Conservation (phyloP, 495 filamentous ascomycete genomes). For the Lineolata rhizophorae region DNA sequence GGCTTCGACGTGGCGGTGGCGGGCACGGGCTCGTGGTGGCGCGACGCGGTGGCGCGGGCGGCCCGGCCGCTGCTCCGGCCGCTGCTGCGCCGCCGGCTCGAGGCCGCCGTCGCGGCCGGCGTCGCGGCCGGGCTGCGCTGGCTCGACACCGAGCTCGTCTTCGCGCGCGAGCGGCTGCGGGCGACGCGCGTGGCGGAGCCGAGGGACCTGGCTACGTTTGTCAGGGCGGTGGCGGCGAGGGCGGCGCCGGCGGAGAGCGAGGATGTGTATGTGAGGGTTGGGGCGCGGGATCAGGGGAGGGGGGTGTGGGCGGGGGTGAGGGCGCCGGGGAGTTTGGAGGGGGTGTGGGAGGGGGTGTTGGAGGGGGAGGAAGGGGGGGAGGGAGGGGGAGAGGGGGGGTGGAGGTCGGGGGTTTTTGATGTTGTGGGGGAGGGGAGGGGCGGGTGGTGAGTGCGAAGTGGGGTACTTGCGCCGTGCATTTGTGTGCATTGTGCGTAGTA, state of each 20-base stretch:
- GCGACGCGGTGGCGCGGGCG: constrained; percentile 69
- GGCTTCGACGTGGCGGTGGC: no score
- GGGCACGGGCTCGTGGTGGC: constrained; percentile 44
- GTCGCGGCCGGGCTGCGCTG: constrained; percentile 47
- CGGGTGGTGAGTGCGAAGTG: no score
- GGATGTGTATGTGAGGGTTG: constrained; percentile 49
- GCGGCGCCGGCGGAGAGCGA: constrained; percentile 46
- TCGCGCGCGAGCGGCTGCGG: constrained; percentile 64
- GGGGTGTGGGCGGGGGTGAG: constrained; percentile 69
- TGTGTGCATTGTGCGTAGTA: no score
- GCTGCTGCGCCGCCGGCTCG: constrained; percentile 53
- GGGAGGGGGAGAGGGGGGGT: no score
- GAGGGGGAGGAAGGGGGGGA: no score
- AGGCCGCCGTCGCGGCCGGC: constrained; percentile 50
- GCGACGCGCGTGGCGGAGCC: constrained; percentile 70
- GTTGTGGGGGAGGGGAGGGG: no score
- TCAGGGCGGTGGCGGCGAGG: constrained; percentile 58
- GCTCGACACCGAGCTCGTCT: constrained; percentile 67
- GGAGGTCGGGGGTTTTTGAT: no score
- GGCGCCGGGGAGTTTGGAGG: constrained; percentile 70
- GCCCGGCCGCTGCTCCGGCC: constrained; percentile 72
- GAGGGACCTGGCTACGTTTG: constrained; percentile 54
- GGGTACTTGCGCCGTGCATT: no score
- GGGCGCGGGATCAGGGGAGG: constrained; percentile 34
- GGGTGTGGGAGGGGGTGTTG: constrained; percentile 68